A percentile compares a stretch with the other conserved stretches of the same genome.
These are phyloP conservation scores for Geotrichum carabidarum DNA, from an alignment of 1,139 yeast species.

Conservation along the genomic window DNA sequence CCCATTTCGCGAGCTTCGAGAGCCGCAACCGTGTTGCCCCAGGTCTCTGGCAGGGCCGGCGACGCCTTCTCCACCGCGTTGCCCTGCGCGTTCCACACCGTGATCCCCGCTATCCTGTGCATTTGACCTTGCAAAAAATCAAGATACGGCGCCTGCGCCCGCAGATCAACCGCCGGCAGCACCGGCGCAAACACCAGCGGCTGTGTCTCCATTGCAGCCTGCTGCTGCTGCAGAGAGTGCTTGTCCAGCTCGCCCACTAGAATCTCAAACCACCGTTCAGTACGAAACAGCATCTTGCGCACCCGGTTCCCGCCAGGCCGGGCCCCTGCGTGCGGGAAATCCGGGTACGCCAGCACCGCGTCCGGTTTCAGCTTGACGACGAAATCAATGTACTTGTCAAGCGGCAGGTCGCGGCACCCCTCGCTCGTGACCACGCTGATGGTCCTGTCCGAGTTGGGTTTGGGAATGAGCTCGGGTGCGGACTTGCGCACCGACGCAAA, in stretches of 20 bases:
- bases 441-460: constrained; percentile 34
- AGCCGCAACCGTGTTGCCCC: constrained; percentile 18
- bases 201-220: not conserved
- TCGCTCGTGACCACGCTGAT: constrained; percentile 38
- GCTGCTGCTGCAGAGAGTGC: not conserved
- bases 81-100: constrained; percentile 25
- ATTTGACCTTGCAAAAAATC: constrained; percentile 21
- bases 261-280: constrained; percentile 35
- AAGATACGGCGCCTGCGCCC: constrained; percentile 30
- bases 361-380: constrained; percentile 31
- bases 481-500: constrained; percentile 32
- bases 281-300: constrained; percentile 37
- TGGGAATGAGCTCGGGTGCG: constrained; percentile 33
- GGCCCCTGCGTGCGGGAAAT: constrained; percentile 33
- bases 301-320: constrained; percentile 37
- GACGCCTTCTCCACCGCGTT: constrained; percentile 12
- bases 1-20: constrained; percentile 13
- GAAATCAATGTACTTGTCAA: constrained; percentile 28
- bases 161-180: constrained; percentile 30
- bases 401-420: constrained; percentile 34
- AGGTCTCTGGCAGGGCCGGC: constrained; percentile 20
- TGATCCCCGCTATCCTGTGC: constrained; percentile 26
- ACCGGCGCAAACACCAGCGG: constrained; percentile 34
- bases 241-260: constrained; percentile 15
- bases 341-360: constrained; percentile 34